Base-by-base conservation (phyloP, 2,329 filamentous ascomycete species). In the Basipetospora sp. region DNA sequence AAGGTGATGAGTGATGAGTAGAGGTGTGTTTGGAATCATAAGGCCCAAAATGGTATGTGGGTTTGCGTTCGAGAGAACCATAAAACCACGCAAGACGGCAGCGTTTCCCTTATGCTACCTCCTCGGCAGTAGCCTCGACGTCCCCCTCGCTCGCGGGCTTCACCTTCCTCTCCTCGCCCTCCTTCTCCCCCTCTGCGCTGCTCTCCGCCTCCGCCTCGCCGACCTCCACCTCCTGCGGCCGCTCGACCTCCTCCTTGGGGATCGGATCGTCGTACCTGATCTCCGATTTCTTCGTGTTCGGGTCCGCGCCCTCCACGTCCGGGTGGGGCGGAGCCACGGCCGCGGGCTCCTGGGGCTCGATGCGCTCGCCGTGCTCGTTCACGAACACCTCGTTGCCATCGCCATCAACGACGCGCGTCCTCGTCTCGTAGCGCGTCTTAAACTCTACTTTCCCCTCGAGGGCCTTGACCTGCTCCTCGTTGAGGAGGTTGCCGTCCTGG, bases 381-480 rank as follows among this genome's bases (percentile, higher is more conserved):
- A 39, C 22, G 11, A 28, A 15, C n/a, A 94, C 59, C 52, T 92
- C 82, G 46, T 87, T 85, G 42, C 87, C 90, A 31, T 75, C 57
- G 37, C 72, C 73, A 56, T 94, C 85, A 29, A 94, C 67, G 40
- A 96, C 60, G 41, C 84, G 78, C 8, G 86, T 94, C 45, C 82
- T 74, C n/a, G 88, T 94, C 66, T 96, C 88, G 55, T 94, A 94
- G 47, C 80, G 80, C 10, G 90, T 96, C 63, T 92, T 78, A 63
- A 98, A 94, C 50, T 85, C 84, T 42, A 96, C 87, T 59, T 94
- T 92, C 50, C 88, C 90, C 56, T 88, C 74, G 22, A 98, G 73
- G 15, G 72, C 74, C 50, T 80, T 74, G 42, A 98, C 86, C 54
- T 94, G 74, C 51, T 86, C 81, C 39, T 80, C 75, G 51, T 88